Conservation (phyloP, 495 filamentous ascomycete genomes). For the Hypoxylon fragiforme region DNA sequence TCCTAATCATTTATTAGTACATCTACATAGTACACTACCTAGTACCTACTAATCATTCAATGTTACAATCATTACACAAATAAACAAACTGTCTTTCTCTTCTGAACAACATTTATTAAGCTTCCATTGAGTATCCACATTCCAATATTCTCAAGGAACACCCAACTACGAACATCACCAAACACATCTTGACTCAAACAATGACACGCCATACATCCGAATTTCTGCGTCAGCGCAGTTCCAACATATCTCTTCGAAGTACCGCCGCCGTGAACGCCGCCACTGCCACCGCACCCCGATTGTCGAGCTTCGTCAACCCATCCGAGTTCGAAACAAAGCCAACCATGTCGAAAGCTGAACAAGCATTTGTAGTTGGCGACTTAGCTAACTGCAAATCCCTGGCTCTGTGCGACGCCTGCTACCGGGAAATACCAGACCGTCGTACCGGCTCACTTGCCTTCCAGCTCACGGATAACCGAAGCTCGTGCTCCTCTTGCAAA, state of each 20-base stretch:
- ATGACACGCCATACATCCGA: conserved; percentile 50
- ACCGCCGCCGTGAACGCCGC: conserved; percentile 14
- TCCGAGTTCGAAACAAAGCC: conserved; percentile 32
- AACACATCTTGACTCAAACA: too few species aligned
- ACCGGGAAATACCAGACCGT: conserved; percentile 21
- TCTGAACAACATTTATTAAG: too few species aligned
- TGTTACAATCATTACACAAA: too few species aligned
- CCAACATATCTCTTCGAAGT: conserved; percentile 46
- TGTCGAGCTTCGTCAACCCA: conserved; percentile 39
- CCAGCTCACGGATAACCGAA: conserved; percentile 9
- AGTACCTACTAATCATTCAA: too few species aligned
- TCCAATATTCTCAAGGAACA: too few species aligned
- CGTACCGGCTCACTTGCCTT: conserved; percentile 15
- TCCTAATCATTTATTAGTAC: too few species aligned
- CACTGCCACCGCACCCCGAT: conserved; percentile 11
- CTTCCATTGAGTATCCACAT: too few species aligned
- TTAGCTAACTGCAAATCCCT: conserved; percentile 28
- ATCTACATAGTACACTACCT: too few species aligned
- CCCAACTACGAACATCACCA: too few species aligned
- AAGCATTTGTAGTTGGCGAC: conserved; percentile 33
- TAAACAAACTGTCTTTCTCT: too few species aligned
- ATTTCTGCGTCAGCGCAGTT: conserved; percentile 44
- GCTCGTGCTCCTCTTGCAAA: conserved; percentile 25
- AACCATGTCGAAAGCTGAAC: conserved; percentile 27
- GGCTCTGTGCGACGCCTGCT: conserved; percentile 27